A percentile compares a stretch with the other conserved stretches of the same genome.
Conservation (phyloP, 1,284 basidiomycete species). For the Austroboletus niveus region DNA sequence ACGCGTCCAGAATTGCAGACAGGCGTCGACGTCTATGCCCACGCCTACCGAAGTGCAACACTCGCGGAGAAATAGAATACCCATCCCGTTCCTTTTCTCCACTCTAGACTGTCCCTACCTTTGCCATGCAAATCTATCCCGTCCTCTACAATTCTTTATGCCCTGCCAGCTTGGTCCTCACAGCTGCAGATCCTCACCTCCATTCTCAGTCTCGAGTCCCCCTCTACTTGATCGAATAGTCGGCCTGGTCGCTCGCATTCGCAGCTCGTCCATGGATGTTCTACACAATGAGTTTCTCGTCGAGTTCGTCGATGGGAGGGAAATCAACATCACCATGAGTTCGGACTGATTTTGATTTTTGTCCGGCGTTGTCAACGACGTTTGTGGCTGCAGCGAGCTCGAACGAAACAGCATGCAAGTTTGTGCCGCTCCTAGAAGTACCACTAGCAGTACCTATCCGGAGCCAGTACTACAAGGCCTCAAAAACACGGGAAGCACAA, state of each 20-base stretch:
- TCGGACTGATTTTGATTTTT: constrained; percentile 44
- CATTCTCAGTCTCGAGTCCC: constrained; percentile 30
- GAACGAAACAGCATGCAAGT: constrained; percentile 29
- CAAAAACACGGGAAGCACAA: constrained; percentile 37
- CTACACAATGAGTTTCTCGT: constrained; percentile 24
- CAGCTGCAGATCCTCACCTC: too few relatives aligned
- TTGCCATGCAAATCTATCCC: too few relatives aligned
- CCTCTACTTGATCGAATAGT: constrained; percentile 67
- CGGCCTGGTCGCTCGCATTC: constrained; percentile 27
- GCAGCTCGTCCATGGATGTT: constrained; percentile 61
- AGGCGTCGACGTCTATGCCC: too few relatives aligned
- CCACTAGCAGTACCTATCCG: constrained; percentile 14
- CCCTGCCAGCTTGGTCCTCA: constrained; percentile 39
- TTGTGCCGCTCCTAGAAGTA: constrained; percentile 25
- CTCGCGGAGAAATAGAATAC: too few relatives aligned
- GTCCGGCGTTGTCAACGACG: constrained; percentile 50
- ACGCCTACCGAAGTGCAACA: too few relatives aligned
- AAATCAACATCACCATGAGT: not conserved
- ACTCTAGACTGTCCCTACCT: too few relatives aligned
- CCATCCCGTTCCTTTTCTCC: too few relatives aligned
- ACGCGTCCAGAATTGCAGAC: too few relatives aligned
- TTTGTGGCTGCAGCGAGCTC: constrained; percentile 43
- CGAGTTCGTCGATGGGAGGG: too few relatives aligned
- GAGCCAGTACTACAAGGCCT: constrained; percentile 12
- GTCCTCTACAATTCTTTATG: too few relatives aligned